These are phyloP conservation scores for Olyra latifolia DNA, from an alignment of 176 grass and related monocot species.

Conservation along the genomic window DNA sequence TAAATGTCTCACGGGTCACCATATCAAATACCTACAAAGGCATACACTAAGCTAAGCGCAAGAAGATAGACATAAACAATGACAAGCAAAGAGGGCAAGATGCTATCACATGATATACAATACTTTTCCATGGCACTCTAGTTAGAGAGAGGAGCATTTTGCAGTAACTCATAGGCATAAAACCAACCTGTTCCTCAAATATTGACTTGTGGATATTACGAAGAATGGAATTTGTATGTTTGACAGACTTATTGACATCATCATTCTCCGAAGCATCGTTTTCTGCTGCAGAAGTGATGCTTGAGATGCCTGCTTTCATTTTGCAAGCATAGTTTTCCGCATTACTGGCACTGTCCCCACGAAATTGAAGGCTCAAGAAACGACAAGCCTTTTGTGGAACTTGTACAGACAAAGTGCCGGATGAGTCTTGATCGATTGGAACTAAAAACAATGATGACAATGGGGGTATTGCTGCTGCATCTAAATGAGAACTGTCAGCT, in stretches of 20 bases:
- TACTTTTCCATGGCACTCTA: background rate
- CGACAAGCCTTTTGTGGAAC: slow-evolving; percentile 56
- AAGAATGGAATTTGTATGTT: slow-evolving; percentile 71
- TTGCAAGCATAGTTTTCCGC: slow-evolving; percentile 21
- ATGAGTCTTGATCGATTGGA: slow-evolving; percentile 59
- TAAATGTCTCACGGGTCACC: slow-evolving; percentile 76
- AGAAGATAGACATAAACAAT: slow-evolving; percentile 26
- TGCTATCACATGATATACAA: background rate
- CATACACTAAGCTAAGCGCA: slow-evolving; percentile 20
- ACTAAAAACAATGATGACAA: slow-evolving; percentile 51
- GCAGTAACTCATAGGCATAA: slow-evolving; percentile 9
- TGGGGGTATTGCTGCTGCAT: slow-evolving; percentile 40
- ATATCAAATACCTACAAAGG: slow-evolving; percentile 80
- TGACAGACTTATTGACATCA: slow-evolving; percentile 60
- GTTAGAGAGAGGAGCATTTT: slow-evolving; percentile 10
- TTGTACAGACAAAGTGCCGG: slow-evolving; percentile 76
- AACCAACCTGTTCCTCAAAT: slow-evolving; percentile 82
- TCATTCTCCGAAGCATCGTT: slow-evolving; percentile 47
- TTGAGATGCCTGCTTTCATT: slow-evolving; percentile 52
- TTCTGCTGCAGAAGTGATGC: slow-evolving; percentile 20
- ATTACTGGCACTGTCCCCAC: slow-evolving; percentile 38
- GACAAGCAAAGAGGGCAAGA: background rate
- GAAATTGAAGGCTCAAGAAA: slow-evolving; percentile 72
- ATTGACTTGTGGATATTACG: slow-evolving; percentile 68
- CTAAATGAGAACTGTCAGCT: slow-evolving; percentile 57